Evolutionary conservation across 164 flowering plant genomes (phyloP).

Genomic region (Vitis vinifera): ASM3070453v1 NC_081808.1:17998001-17998500

Average conservation of each 20-base stretch:
- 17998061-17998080: no score
- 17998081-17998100: no score
- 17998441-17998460: slow-evolving; percentile 61
- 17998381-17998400: neutral
- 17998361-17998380: no score
- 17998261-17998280: slow-evolving; percentile 53
- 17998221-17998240: slow-evolving; percentile 73
- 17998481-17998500: slow-evolving; percentile 22
- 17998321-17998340: neutral
- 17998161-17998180: no score
- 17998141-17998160: slow-evolving; percentile 18
- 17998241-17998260: slow-evolving; percentile 86
- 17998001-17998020: no score
- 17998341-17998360: neutral
- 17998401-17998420: slow-evolving; percentile 49
- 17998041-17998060: no score
- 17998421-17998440: slow-evolving; percentile 67
- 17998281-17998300: neutral
- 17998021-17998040: no score
- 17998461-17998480: slow-evolving; percentile 74
- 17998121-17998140: no score
- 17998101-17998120: no score
- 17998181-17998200: no score
- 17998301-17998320: neutral
- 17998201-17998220: slow-evolving; percentile 87